Base-by-base conservation (phyloP, 2,329 filamentous ascomycete species). In the Amauroascus niger region DNA sequence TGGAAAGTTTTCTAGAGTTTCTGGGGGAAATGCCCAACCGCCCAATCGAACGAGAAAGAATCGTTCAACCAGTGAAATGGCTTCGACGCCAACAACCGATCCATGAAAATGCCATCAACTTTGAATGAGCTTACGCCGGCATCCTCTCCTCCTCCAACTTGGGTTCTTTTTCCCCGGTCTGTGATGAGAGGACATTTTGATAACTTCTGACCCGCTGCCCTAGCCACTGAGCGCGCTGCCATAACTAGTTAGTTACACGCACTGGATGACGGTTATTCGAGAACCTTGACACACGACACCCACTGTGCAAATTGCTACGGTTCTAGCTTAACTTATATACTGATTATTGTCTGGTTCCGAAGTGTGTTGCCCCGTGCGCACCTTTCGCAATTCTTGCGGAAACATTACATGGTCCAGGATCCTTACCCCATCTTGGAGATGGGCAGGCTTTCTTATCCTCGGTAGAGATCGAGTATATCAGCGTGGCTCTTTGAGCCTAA, bases 1-100 rank as follows among this genome's bases (percentile, higher is more conserved):
- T 43, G 22, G 39, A 51, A 44, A 44, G 39, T 51, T 51, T 49
- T 51, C 35, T 30, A 30, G 22, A 35, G 8, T 22, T 39, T 35
- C 11, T 32, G 7, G 32, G 48, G n/a, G 26, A 9, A 26, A 44
- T 44, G 26, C 13, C 39, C 26, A 35, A 43, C 26, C 16, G 37
- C 26, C 49, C 47, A 39, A 40, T 40, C 41, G 41, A 39, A 51
- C 26, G n/a, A 32, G 26, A 43, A 24, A 33, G 24, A 44, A 51
- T 3, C 30, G 6, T 37, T 28, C 33, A 26, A 16, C 33, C 46
- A 37, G 28, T 37, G 46, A 37, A 16, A 35, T 20, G n/a, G n/a
- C n/a, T 16, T 14, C 33, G 16, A 35, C 9, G 37, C 16, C 30
- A 37, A 49, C 33, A n/a, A 28, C 33, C 3, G 1, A 26, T 39